phyloP scores from a whole-genome alignment of 305 asterid species.

The Fraxinus nigra region DNA sequence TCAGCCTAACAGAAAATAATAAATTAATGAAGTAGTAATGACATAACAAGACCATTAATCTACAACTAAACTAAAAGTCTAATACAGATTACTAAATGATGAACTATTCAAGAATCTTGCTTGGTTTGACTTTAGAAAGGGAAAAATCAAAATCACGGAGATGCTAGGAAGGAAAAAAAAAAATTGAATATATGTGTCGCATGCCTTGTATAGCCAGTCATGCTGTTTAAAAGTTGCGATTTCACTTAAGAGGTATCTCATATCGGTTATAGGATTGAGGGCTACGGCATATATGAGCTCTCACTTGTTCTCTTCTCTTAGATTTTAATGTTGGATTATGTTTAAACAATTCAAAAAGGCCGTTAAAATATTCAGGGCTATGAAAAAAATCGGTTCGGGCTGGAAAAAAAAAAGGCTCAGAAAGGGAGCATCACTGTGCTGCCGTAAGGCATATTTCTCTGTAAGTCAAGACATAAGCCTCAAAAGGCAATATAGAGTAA shows the following conservation, averaged over 20 bases:
- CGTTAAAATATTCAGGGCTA: background rate
- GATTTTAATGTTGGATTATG: background rate
- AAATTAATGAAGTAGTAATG: background rate
- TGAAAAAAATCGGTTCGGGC: background rate
- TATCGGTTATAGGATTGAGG: background rate
- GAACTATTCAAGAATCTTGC: background rate
- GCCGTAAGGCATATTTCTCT: background rate
- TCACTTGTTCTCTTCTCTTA: background rate
- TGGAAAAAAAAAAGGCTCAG: background rate
- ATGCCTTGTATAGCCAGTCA: background rate
- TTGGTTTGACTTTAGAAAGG: background rate
- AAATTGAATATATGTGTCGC: background rate
- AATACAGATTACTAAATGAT: background rate
- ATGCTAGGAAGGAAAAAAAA: background rate
- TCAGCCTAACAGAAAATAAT: background rate
- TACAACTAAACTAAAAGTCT: background rate
- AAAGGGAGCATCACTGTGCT: background rate
- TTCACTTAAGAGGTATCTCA: background rate
- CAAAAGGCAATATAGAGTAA: background rate
- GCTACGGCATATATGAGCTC: background rate
- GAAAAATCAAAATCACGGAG: background rate
- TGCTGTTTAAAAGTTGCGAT: background rate
- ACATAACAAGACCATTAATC: background rate
- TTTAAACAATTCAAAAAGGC: background rate
- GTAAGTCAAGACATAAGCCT: background rate